phyloP scores from a whole-genome alignment of 192 early-diverging fungal species.

The Lobosporangium transversale region DNA sequence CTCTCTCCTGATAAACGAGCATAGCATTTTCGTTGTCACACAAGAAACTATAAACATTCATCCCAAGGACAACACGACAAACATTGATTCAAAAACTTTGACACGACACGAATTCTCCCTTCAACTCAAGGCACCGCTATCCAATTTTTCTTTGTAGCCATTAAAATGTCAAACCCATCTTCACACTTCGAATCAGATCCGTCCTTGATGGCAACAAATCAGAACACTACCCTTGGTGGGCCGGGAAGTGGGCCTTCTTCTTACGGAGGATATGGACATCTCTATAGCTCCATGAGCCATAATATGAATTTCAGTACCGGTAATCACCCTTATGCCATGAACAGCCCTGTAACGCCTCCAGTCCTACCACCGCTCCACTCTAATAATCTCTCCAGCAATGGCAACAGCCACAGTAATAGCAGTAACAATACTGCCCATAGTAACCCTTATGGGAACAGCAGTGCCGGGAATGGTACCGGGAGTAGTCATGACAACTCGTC shows the following conservation, averaged over 20 bases:
- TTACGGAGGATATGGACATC: slow-evolving; percentile 26
- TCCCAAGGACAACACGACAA: too few relatives aligned
- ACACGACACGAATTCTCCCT: too few relatives aligned
- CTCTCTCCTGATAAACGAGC: too few relatives aligned
- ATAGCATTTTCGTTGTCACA: too few relatives aligned
- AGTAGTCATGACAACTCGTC: not conserved
- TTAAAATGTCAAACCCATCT: too few relatives aligned
- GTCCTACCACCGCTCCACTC: slow-evolving; percentile 42
- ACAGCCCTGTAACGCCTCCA: slow-evolving; percentile 34
- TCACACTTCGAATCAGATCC: slow-evolving; percentile 26
- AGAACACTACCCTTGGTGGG: slow-evolving; percentile 13
- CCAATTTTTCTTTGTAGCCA: too few relatives aligned
- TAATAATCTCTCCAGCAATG: too few relatives aligned
- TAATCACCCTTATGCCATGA: not conserved
- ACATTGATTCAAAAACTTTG: too few relatives aligned
- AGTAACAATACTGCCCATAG: not conserved
- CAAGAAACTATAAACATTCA: too few relatives aligned
- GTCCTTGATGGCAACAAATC: slow-evolving; percentile 5
- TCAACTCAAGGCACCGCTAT: too few relatives aligned
- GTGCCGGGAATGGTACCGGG: not conserved
- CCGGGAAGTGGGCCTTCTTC: slow-evolving; percentile 5
- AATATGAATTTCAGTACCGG: slow-evolving; percentile 16
- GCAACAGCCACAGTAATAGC: slow-evolving; percentile 9
- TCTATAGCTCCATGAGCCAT: slow-evolving; percentile 29
- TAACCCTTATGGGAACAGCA: not conserved